Percentiles rank a stretch among this genome's conserved stretches.
phyloP scores from a whole-genome alignment of 345 rosid genomes.

The Punica granatum region DNA sequence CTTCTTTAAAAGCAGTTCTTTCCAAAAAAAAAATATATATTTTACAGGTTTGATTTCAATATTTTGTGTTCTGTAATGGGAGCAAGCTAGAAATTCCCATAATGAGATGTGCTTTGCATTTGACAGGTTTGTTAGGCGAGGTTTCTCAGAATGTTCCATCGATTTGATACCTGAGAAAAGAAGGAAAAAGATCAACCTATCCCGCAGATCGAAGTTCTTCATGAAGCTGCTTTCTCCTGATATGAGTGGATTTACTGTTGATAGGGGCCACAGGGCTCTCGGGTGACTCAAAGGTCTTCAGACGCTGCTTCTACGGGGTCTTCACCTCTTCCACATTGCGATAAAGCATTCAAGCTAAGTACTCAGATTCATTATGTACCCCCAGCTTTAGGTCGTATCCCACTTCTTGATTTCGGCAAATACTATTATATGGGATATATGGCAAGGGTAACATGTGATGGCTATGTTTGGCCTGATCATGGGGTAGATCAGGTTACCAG shows the following conservation, averaged over 20 bases:
- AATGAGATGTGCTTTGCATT: background rate
- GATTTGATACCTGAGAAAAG: constrained; percentile 65
- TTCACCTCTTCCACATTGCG: background rate
- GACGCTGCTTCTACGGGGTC: background rate
- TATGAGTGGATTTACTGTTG: constrained; percentile 50
- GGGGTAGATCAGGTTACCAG: background rate
- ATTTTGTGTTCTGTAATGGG: background rate
- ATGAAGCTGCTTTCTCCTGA: constrained; percentile 69
- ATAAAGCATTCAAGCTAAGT: background rate
- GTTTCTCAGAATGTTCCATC: constrained; percentile 66
- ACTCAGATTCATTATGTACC: background rate
- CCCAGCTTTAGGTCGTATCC: background rate
- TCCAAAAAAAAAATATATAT: background rate
- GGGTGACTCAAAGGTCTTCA: background rate
- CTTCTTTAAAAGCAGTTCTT: background rate
- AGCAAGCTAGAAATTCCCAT: background rate
- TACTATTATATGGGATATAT: background rate
- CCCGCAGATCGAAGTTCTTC: constrained; percentile 75
- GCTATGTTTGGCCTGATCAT: background rate
- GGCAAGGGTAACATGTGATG: background rate
- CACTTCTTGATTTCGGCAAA: background rate
- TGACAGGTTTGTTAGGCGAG: constrained; percentile 73
- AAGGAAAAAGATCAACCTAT: constrained; percentile 65
- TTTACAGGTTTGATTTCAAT: no score
- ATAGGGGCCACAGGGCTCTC: constrained; percentile 5